These are phyloP conservation scores for Ramularia collo-cygni DNA, from an alignment of 2,329 filamentous ascomycete genomes.

Conservation along the genomic window DNA sequence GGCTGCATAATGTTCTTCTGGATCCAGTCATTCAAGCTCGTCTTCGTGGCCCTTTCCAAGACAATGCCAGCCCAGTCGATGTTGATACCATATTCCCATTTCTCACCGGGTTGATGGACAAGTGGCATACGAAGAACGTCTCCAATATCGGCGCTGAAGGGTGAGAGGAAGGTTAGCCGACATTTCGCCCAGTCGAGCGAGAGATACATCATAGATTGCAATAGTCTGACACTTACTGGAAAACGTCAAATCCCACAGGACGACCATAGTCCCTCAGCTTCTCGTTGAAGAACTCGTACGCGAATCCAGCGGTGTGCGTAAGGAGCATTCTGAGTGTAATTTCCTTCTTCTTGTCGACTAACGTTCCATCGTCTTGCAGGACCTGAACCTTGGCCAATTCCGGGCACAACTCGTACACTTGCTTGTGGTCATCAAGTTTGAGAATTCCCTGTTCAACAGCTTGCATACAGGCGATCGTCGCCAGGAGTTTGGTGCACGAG, in stretches of 20 bases:
- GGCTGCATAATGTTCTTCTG: conserved; percentile 42
- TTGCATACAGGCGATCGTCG: conserved; percentile 42
- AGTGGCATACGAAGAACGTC: conserved; percentile 49
- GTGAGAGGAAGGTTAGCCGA: too few relatives aligned
- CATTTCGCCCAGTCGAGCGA: too few relatives aligned
- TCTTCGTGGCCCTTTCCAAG: conserved; percentile 39
- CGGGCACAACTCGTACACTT: conserved; percentile 36
- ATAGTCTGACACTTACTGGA: conserved; percentile 44
- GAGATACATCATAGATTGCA: neutral
- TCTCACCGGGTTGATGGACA: conserved; percentile 56
- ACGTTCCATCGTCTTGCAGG: conserved; percentile 33
- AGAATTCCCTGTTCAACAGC: conserved; percentile 39
- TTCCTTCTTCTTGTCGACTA: conserved; percentile 37
- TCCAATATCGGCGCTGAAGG: neutral
- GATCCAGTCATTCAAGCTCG: conserved; percentile 41
- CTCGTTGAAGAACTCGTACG: conserved; percentile 32
- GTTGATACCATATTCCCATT: conserved; percentile 51
- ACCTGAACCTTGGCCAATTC: conserved; percentile 40
- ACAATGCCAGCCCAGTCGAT: conserved; percentile 46
- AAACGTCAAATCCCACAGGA: conserved; percentile 51
- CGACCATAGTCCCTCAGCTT: conserved; percentile 36
- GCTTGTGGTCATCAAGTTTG: conserved; percentile 35
- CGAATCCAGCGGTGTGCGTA: conserved; percentile 44
- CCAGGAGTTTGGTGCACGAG: conserved; percentile 43
- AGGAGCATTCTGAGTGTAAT: conserved; percentile 48